A percentile compares a stretch with the other conserved stretches of the same genome.
These are phyloP conservation scores for Myxozyma vanderwaltii DNA, from an alignment of 805 yeast genomes.

Conservation along the genomic window DNA sequence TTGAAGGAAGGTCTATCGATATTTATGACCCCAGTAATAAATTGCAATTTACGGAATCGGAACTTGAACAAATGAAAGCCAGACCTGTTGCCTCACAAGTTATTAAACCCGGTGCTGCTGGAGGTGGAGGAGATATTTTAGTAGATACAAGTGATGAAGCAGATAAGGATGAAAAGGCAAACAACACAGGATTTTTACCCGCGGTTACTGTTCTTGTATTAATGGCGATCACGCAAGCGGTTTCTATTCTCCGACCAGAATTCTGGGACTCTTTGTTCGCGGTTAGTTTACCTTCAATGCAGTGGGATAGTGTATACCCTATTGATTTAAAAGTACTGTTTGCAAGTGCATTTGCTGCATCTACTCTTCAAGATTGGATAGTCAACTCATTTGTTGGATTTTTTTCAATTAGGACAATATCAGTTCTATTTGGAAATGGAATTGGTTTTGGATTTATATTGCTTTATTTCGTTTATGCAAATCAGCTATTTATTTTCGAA, in stretches of 20 bases:
- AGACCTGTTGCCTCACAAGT: not conserved
- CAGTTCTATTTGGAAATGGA: slow-evolving; percentile 20
- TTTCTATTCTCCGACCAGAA: slow-evolving; percentile 7
- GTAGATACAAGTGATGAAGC: slow-evolving; percentile 8
- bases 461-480: slow-evolving; percentile 18
- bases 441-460: slow-evolving; percentile 8
- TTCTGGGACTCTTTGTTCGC: slow-evolving; percentile 11
- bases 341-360: slow-evolving; percentile 19
- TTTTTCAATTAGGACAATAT: slow-evolving; percentile 16
- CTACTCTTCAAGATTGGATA: slow-evolving; percentile 9
- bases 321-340: slow-evolving; percentile 9
- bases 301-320: not conserved
- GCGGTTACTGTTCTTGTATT: not conserved
- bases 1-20: not conserved
- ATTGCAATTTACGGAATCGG: not conserved
- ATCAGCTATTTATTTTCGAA: slow-evolving; percentile 12
- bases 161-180: not conserved
- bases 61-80: not conserved
- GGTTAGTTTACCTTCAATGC: slow-evolving; percentile 1
- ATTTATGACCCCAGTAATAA: slow-evolving; percentile 1
- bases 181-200: slow-evolving; percentile 3
- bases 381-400: slow-evolving; percentile 18
- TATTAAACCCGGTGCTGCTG: slow-evolving; percentile 1
- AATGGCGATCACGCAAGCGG: slow-evolving; percentile 11
- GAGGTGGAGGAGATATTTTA: slow-evolving; percentile 14